Conservation (phyloP, 1,284 basidiomycete genomes). For the Sporisorium scitamineum region DNA sequence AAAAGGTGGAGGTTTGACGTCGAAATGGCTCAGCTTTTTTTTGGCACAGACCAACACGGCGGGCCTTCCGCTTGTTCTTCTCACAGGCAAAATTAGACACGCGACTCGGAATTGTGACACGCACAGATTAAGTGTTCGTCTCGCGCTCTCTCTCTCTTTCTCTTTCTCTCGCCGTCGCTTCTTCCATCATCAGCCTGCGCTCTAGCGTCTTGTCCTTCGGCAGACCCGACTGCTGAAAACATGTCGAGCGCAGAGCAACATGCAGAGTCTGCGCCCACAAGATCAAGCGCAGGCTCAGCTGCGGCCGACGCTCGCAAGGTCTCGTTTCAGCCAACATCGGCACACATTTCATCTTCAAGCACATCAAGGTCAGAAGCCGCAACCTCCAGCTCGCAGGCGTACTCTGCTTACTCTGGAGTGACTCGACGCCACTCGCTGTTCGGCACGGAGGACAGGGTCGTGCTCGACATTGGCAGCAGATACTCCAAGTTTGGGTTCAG, state of each 20-base stretch:
- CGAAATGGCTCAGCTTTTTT: neutral
- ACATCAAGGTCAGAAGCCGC: constrained; percentile 9
- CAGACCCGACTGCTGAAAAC: neutral
- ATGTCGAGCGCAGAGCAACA: constrained; percentile 19
- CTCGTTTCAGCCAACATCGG: constrained; percentile 24
- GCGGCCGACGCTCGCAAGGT: constrained; percentile 34
- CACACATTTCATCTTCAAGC: constrained; percentile 7
- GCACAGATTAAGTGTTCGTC: constrained; percentile 44
- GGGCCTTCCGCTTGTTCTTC: neutral
- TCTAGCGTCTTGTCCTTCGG: neutral
- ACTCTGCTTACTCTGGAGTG: constrained; percentile 30
- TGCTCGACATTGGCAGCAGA: constrained; percentile 62
- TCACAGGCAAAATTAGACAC: constrained; percentile 7
- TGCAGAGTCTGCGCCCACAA: neutral
- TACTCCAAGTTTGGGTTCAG: constrained; percentile 63
- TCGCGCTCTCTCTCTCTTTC: constrained; percentile 1
- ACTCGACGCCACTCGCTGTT: constrained; percentile 55
- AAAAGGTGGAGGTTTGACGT: constrained; percentile 6
- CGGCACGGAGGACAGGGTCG: constrained; percentile 59
- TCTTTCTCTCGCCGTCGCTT: too few species aligned
- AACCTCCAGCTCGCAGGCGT: constrained; percentile 10
- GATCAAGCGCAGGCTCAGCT: constrained; percentile 7
- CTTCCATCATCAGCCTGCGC: constrained; percentile 5
- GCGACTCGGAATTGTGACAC: neutral
- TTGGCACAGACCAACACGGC: constrained; percentile 12